Conservation (phyloP, 495 filamentous ascomycete genomes). For the Xylaria curta region DNA sequence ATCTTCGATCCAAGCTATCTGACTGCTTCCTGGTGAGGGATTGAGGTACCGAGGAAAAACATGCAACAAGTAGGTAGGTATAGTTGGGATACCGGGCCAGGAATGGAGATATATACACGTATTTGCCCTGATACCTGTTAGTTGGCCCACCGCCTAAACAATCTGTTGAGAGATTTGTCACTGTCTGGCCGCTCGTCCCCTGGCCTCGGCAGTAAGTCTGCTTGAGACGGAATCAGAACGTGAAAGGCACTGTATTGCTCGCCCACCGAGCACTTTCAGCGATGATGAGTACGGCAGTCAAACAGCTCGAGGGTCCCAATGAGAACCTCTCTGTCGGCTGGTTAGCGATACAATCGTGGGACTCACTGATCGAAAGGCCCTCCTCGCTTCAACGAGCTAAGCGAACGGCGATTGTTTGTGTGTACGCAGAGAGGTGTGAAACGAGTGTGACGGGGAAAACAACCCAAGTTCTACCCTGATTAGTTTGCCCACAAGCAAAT, state of each 20-base stretch:
- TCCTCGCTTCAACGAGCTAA: not conserved
- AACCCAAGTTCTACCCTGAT: not conserved
- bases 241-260: not conserved
- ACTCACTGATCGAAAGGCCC: not conserved
- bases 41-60: not conserved
- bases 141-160: not conserved
- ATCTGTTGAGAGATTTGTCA: constrained; percentile 23
- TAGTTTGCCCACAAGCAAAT: not conserved
- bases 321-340: not conserved
- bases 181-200: not conserved
- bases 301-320: not conserved
- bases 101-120: too few species aligned
- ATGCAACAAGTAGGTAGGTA: not conserved
- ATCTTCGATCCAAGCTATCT: not conserved
- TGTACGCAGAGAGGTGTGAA: not conserved
- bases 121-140: not conserved
- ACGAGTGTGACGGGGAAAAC: not conserved
- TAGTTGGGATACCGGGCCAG: not conserved
- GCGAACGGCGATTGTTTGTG: constrained; percentile 2
- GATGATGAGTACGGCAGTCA: not conserved
- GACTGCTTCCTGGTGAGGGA: not conserved
- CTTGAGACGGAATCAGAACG: not conserved
- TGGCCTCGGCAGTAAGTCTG: constrained; percentile 8
- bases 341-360: not conserved
- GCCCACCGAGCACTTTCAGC: not conserved